Evolutionary conservation across 768 basidiomycete genomes (phyloP).

Genomic region (Suillus spraguei): DNA sequence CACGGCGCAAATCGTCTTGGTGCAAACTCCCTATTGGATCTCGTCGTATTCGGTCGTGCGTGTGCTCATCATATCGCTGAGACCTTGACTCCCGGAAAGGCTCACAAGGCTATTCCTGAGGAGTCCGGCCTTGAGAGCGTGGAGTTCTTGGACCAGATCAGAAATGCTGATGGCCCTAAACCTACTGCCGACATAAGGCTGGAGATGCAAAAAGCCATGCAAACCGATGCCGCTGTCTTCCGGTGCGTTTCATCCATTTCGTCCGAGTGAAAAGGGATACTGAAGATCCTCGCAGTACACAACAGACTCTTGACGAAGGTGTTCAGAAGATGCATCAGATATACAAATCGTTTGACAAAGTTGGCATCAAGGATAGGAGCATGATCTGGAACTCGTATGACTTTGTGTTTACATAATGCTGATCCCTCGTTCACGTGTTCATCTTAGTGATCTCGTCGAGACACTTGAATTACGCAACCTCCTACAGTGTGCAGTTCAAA

Average conservation of each 20-base stretch:
- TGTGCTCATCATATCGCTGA: constrained; percentile 97
- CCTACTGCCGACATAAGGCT: constrained; percentile 90
- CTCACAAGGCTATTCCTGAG: constrained; percentile 86
- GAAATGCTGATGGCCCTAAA: constrained; percentile 78
- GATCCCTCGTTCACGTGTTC: constrained; percentile 13
- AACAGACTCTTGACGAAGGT: constrained; percentile 88
- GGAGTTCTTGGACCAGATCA: constrained; percentile 87
- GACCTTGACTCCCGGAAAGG: constrained; percentile 83
- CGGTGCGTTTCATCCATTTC: constrained; percentile 44
- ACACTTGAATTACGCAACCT: constrained; percentile 97
- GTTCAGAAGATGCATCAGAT: constrained; percentile 84
- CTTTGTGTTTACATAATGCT: constrained; percentile 5
- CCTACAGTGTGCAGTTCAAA: constrained; percentile 94
- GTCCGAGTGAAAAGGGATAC: constrained; percentile 10
- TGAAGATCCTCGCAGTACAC: constrained; percentile 56
- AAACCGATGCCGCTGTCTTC: constrained; percentile 97
- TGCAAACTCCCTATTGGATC: constrained; percentile 98
- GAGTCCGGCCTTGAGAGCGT: constrained; percentile 85
- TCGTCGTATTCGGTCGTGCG: constrained; percentile 99
- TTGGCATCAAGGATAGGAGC: constrained; percentile 96
- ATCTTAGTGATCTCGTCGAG: constrained; percentile 86
- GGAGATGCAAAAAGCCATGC: constrained; percentile 99
- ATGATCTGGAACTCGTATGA: constrained; percentile 99
- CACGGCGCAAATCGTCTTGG: constrained; percentile 99
- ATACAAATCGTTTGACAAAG: constrained; percentile 86